Evolutionary conservation across 2,329 filamentous ascomycete species (phyloP).

Genomic region (Epichloe brachyelytri): DNA sequence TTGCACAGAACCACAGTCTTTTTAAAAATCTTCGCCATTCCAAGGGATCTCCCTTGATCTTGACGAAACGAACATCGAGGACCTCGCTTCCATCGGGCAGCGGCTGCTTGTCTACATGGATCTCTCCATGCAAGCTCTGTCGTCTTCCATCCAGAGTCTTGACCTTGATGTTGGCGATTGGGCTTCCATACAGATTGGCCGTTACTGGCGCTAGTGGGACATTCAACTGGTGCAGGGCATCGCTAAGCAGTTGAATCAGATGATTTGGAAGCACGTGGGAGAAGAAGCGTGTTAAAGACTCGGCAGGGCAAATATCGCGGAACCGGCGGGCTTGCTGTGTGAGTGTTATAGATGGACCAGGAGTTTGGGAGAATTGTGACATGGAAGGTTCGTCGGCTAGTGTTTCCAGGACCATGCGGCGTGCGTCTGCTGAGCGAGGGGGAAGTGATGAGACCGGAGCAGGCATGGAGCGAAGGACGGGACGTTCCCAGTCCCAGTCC

Average conservation of each 20-base stretch:
- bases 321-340: slow-evolving; percentile 85
- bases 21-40: slow-evolving; percentile 98
- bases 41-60: slow-evolving; percentile 87
- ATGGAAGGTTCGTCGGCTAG: slow-evolving; percentile 78
- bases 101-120: slow-evolving; percentile 54
- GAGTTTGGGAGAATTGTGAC: slow-evolving; percentile 71
- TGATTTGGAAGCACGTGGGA: slow-evolving; percentile 64
- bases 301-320: slow-evolving; percentile 78
- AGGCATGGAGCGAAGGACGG: slow-evolving; percentile 41
- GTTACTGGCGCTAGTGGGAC: slow-evolving; percentile 51
- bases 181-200: slow-evolving; percentile 38
- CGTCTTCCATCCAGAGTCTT: slow-evolving; percentile 59
- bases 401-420: slow-evolving; percentile 40
- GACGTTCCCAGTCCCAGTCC: slow-evolving; percentile 80
- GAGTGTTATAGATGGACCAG: slow-evolving; percentile 65
- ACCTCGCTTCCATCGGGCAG: slow-evolving; percentile 47
- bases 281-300: slow-evolving; percentile 84
- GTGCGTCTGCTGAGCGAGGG: slow-evolving; percentile 18
- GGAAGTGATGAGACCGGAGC: slow-evolving; percentile 24
- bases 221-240: slow-evolving; percentile 74
- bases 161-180: slow-evolving; percentile 54
- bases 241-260: slow-evolving; percentile 66
- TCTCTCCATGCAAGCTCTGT: slow-evolving; percentile 62
- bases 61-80: slow-evolving; percentile 81
- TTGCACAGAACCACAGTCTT: slow-evolving; percentile 80